Base-by-base conservation (phyloP, 2,329 filamentous ascomycete species). In the Huntiella savannae region DNA sequence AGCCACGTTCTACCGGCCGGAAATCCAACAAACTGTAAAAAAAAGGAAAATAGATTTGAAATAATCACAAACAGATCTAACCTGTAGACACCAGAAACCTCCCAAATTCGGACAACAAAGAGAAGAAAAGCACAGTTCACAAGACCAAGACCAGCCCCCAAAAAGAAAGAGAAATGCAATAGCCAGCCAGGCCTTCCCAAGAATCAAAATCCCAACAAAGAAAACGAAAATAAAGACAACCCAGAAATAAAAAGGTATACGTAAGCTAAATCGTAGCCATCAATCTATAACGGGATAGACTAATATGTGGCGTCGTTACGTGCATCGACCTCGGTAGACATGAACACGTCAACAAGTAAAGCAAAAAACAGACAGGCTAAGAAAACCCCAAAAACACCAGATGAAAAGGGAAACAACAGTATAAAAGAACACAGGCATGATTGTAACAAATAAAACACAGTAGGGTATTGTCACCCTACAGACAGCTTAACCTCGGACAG, bases 401-500 rank as follows among this genome's bases (percentile, higher is more conserved):
- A 41, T 19, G 45, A 44, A 47, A 44, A 33, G 17, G 40, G 22
- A 40, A 35, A 11, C 33, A 17, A 45, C 11, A 40, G n/a, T 45
- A 13, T 40, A 17, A 35, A 22, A 22, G 32, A 34, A 50, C 40
- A 33, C 13, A 45, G 40, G 32, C 11, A 43, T 33, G 16, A 47
- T 40, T 37, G 32, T 44, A 45, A 40, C 37, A 43, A 32, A 22
- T 28, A 42, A 48, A 48, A 43, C 33, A 36, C 15, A 40, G 41
- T 38, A 28, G 22, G 22, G 22, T 28, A 7, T 28, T 28, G 22
- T 28, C 22, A 28, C 22, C 22, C 22, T 28, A 28, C 22, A 28
- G 22, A 28, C 22, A 28, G 22, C 22, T 28, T 28, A 28, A 28
- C 22, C 22, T 28, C 22, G 22, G 7, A 28, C 6, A 28, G 45